These are phyloP conservation scores for Paraphoma chrysanthemicola DNA, from an alignment of 2,329 filamentous ascomycete genomes.

Conservation along the genomic window DNA sequence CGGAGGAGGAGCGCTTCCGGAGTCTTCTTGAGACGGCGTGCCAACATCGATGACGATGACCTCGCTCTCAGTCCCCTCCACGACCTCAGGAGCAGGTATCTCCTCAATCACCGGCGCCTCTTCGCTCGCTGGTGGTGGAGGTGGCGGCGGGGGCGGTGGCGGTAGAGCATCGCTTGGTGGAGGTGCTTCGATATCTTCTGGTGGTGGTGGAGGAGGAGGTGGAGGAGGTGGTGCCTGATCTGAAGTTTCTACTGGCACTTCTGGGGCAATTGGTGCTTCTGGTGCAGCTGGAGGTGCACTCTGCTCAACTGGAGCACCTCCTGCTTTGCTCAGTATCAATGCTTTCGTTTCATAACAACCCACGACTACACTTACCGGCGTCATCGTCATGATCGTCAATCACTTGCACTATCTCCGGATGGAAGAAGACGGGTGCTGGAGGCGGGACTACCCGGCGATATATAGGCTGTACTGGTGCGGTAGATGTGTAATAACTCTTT, in stretches of 20 bases:
- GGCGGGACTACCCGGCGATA: constrained; percentile 34
- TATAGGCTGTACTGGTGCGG: constrained; percentile 18
- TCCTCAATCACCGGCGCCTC: constrained; percentile 1
- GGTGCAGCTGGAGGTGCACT: constrained; percentile 22
- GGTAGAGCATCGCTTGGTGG: constrained; percentile 1
- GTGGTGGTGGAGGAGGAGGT: constrained; percentile 9
- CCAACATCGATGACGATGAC: constrained; percentile 27
- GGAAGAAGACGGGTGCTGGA: constrained; percentile 29
- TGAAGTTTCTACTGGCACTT: constrained; percentile 5
- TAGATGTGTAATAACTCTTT: constrained; percentile 23
- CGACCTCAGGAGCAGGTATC: no score
- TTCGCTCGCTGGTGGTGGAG: constrained; percentile 8
- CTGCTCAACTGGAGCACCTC: constrained; percentile 22
- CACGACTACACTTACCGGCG: constrained; percentile 21
- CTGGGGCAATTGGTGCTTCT: constrained; percentile 17
- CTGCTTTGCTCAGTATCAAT: constrained; percentile 31
- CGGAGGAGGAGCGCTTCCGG: background rate
- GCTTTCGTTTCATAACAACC: constrained; percentile 3
- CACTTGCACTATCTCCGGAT: constrained; percentile 31
- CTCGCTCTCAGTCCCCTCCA: constrained; percentile 18
- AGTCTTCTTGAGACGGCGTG: background rate
- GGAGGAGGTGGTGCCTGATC: constrained; percentile 12
- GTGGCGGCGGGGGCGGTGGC: background rate
- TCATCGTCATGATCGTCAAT: constrained; percentile 22
- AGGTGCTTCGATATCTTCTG: constrained; percentile 7